Base-by-base conservation (phyloP, 2,329 filamentous ascomycete species). In the Grosmannia clavigera region DNA sequence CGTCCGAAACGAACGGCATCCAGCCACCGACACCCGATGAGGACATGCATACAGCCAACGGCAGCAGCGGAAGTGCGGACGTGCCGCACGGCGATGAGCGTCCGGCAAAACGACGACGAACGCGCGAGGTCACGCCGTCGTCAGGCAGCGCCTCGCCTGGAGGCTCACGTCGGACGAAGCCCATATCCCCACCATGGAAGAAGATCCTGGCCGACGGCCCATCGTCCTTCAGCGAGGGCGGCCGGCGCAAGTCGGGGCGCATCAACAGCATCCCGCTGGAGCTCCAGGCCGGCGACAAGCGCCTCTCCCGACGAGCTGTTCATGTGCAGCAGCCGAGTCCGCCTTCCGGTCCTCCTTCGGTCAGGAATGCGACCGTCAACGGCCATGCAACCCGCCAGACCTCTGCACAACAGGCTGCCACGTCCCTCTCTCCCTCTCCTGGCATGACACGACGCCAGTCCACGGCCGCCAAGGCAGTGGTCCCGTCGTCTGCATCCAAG, bases 161-260 rank as follows among this genome's bases (percentile, higher is more conserved):
- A 27, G 66, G 62, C 60, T 64, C 72, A 61, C 70, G 76, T 63
- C 72, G 76, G 63, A 67, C 70, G 19, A 77, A 85, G 74, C 75
- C 76, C 58, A 78, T 81, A 62, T 97, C 92, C 64, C 94, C 94
- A 65, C 94, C 94, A 27, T 99, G 94, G 94, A 97, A 94, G 76
- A 89, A 84, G 68, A 81, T 88, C 64, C 81, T 81, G 61, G 90
- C 88, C 50, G 88, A 95, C 33, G 94, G 94, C 0, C 94, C 94
- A 27, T 94, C 92, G 3, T 87, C 88, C 0, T 92, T 95, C 70
- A 81, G 87, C 54, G 82, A 80, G 74, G 88, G 80, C 81, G 90
- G 88, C 56, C 80, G 80, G 64, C 80, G 84, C 62, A 86, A 84
- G 68, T 87, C 84, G 27, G 83, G 83, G 50, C 80, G 84, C 62